These are phyloP conservation scores for Trichoderma koningiopsis DNA, from an alignment of 2,329 filamentous ascomycete genomes.

Conservation along the genomic window DNA sequence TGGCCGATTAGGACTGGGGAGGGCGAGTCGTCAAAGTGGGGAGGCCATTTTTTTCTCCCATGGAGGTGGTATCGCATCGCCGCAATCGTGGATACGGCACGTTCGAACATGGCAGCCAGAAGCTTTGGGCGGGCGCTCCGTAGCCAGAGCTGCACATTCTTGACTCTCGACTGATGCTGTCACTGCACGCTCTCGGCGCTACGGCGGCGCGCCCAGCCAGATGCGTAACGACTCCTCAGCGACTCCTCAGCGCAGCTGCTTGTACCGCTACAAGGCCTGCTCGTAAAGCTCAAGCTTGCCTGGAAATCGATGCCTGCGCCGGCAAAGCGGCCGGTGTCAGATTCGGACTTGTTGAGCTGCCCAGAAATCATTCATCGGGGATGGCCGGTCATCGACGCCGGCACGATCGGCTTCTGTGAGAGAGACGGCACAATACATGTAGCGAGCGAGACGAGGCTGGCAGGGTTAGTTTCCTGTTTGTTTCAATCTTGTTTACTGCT, in stretches of 20 bases:
- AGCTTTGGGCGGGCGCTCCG: constrained; percentile 4
- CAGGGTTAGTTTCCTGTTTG: neutral
- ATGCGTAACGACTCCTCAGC: neutral
- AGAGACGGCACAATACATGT: neutral
- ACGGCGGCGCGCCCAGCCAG: constrained; percentile 3
- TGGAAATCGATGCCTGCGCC: neutral
- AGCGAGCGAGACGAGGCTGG: neutral
- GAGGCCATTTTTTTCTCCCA: neutral
- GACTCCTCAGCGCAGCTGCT: neutral
- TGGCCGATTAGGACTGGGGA: neutral
- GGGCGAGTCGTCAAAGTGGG: neutral
- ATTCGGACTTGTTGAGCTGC: neutral
- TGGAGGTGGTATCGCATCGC: neutral
- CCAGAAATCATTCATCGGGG: neutral
- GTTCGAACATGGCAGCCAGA: neutral
- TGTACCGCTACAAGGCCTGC: neutral
- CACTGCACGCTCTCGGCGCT: constrained; percentile 9
- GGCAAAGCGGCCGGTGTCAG: constrained; percentile 6
- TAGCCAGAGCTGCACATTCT: neutral
- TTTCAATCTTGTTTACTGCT: neutral
- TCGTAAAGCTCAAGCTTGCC: neutral
- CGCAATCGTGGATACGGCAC: constrained; percentile 10
- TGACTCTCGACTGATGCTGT: neutral
- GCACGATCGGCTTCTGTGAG: neutral
- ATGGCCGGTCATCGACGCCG: neutral